Evolutionary conservation across 108 stramenopile genomes (phyloP).

Genomic region (Cyclotella kingstonii): DNA sequence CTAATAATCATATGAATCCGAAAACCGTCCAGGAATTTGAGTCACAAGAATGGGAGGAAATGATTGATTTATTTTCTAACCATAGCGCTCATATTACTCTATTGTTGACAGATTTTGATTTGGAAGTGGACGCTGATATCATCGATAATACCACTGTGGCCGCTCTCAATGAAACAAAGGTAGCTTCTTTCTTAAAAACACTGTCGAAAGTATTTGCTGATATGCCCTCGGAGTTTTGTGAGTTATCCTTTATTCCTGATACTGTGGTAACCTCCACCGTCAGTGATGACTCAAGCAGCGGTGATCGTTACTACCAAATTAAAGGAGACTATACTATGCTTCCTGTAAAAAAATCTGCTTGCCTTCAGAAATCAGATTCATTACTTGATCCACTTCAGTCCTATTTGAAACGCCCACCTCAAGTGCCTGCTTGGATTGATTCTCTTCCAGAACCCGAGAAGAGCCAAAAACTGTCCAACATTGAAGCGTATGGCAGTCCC

Average conservation of each 20-base stretch:
- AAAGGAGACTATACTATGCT: conserved; percentile 45
- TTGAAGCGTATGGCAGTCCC: conserved; percentile 41
- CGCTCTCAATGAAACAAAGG: conserved; percentile 26
- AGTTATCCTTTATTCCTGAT: conserved; percentile 2
- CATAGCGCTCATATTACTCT: conserved; percentile 48
- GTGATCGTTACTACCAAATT: conserved; percentile 11
- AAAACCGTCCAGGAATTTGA: background rate
- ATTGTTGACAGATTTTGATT: conserved; percentile 48
- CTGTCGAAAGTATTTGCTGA: conserved; percentile 18
- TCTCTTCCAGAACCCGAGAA: conserved; percentile 24
- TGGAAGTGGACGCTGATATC: conserved; percentile 1
- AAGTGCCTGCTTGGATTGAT: conserved; percentile 40
- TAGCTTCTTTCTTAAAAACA: conserved; percentile 16
- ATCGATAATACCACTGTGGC: background rate
- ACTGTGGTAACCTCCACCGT: background rate
- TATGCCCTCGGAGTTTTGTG: background rate
- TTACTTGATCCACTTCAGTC: conserved; percentile 12
- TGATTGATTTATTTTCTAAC: conserved; percentile 28
- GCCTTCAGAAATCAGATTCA: conserved; percentile 36
- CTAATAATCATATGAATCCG: background rate
- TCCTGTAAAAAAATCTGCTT: conserved; percentile 11
- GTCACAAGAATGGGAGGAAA: conserved; percentile 5
- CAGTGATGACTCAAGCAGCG: background rate
- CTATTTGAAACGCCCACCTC: conserved; percentile 20
- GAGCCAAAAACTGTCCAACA: conserved; percentile 13